phyloP scores from a whole-genome alignment of 139 green algal genomes.

The Coelastrella sp. region DNA sequence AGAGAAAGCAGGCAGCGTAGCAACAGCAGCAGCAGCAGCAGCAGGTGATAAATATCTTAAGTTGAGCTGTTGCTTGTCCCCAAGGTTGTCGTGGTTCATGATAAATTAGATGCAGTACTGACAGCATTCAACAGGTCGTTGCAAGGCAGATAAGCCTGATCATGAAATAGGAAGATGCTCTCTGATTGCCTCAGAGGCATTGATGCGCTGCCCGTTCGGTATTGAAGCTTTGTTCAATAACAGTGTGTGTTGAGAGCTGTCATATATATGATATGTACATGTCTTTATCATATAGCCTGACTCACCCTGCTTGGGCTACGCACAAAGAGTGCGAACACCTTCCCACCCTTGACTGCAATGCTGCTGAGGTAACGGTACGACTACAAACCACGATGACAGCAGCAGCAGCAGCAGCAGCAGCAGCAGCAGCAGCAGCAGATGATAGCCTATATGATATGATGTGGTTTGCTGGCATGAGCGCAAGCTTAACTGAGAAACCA shows the following conservation, averaged over 20 bases:
- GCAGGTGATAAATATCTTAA: neutral
- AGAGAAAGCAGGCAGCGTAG: neutral
- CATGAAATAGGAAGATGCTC: too few relatives aligned
- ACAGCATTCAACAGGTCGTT: neutral
- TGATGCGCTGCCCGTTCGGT: neutral
- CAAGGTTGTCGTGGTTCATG: neutral
- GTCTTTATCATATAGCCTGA: neutral
- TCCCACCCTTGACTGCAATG: conserved; percentile 79
- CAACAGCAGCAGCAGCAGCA: neutral
- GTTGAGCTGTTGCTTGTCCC: too few relatives aligned
- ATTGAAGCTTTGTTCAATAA: neutral
- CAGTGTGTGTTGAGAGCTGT: neutral
- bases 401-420: neutral
- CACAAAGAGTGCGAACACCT: conserved; percentile 78
- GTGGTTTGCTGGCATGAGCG: too few relatives aligned
- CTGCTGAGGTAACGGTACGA: conserved; percentile 74
- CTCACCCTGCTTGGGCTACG: conserved; percentile 56
- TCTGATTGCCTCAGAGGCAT: too few relatives aligned
- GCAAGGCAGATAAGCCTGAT: neutral
- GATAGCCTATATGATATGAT: neutral
- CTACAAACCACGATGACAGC: conserved; percentile 25
- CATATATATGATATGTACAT: neutral
- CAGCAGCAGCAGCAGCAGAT: neutral
- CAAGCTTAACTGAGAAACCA: too few relatives aligned
- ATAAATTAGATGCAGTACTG: neutral